Conservation (phyloP, 257 asterid genomes). For the Capsicum rhomboideum region DNA sequence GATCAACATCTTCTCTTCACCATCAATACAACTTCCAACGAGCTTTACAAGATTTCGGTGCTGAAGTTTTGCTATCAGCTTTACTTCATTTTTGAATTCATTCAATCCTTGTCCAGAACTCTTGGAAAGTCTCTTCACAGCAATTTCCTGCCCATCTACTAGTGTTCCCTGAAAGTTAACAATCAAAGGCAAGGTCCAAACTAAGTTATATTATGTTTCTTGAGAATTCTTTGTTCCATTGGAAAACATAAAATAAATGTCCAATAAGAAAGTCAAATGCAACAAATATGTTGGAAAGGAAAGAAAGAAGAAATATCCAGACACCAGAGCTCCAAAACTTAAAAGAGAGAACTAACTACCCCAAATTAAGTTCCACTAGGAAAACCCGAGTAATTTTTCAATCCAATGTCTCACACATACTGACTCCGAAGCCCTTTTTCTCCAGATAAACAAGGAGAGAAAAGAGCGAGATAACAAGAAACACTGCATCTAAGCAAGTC, state of each 20-base stretch:
- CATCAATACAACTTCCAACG: conserved; percentile 35
- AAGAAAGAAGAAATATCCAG: background rate
- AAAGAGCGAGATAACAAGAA: background rate
- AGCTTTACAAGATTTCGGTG: conserved; percentile 45
- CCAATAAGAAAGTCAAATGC: background rate
- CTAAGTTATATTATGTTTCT: background rate
- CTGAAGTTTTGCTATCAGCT: conserved; percentile 35
- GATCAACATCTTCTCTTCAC: conserved; percentile 28
- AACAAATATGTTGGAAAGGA: background rate
- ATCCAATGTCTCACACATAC: background rate
- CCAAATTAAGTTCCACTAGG: background rate
- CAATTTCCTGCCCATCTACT: conserved; percentile 18
- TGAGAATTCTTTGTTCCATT: background rate
- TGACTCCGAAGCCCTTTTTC: background rate
- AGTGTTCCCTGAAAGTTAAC: conserved; percentile 26
- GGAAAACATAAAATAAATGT: background rate
- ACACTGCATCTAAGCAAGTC: background rate
- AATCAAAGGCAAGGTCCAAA: background rate
- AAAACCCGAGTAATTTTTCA: background rate
- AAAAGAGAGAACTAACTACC: background rate
- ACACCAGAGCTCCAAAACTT: background rate
- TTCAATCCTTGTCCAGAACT: conserved; percentile 36
- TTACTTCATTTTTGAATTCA: conserved; percentile 38
- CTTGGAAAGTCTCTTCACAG: conserved; percentile 35
- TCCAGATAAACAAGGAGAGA: no score